Percentiles rank a stretch among this genome's conserved stretches.
These are phyloP conservation scores for Plenodomus tracheiphilus DNA, from an alignment of 2,329 filamentous ascomycete species.

Conservation along the genomic window DNA sequence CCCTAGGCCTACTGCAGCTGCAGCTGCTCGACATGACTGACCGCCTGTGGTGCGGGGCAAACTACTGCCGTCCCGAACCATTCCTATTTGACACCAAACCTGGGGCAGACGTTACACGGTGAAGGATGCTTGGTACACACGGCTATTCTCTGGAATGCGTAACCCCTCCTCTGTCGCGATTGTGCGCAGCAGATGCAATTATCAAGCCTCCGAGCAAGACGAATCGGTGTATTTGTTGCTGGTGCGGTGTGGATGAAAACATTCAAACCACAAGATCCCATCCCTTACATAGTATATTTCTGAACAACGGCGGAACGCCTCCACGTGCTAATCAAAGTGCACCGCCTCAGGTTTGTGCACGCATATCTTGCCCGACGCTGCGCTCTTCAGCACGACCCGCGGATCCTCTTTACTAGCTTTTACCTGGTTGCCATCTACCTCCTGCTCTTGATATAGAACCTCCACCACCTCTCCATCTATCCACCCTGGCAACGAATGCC, in stretches of 20 bases:
- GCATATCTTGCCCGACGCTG: slow-evolving; percentile 45
- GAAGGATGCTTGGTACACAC: not conserved
- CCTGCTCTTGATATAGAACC: slow-evolving; percentile 46
- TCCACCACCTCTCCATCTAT: slow-evolving; percentile 50
- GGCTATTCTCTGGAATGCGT: not conserved
- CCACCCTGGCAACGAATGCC: slow-evolving; percentile 47
- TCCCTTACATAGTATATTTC: no score
- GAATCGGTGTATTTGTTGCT: no score
- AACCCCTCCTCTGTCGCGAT: no score
- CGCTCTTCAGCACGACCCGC: slow-evolving; percentile 47
- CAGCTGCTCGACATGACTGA: slow-evolving; percentile 14
- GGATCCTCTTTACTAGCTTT: slow-evolving; percentile 50
- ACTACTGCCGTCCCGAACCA: slow-evolving; percentile 15
- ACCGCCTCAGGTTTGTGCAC: slow-evolving; percentile 51
- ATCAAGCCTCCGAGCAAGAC: no score
- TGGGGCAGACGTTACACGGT: slow-evolving; percentile 14
- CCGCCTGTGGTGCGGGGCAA: slow-evolving; percentile 7
- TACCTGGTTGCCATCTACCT: slow-evolving; percentile 47
- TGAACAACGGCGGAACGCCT: no score
- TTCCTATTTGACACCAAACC: slow-evolving; percentile 26
- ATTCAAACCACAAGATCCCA: no score
- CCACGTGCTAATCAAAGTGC: slow-evolving; percentile 49
- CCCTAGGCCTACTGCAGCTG: slow-evolving; percentile 29
- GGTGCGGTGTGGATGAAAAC: no score
- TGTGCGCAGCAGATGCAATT: no score